Evolutionary conservation across 768 basidiomycete species (phyloP), one percentile per base, ranked within the genome.

Genomic region (Arthromyces matolae): DNA sequence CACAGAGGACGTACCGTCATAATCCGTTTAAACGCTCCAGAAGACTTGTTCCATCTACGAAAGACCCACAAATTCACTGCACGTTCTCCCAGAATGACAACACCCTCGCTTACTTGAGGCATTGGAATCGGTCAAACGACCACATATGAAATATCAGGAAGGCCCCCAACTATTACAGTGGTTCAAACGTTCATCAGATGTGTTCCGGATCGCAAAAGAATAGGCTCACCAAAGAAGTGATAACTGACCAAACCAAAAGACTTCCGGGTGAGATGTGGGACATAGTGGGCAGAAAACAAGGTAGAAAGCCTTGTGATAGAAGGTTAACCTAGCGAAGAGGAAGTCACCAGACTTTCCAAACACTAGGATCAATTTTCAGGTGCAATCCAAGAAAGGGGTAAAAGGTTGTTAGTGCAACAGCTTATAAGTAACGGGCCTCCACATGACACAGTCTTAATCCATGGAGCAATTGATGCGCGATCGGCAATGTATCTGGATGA

Each of bases 11-110:
- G 46, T 50, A 89, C 88, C 29, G 86, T 91, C 89, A 92, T 91
- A 60, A 91, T 59, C 22, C 90, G 80, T 64, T 89, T 91, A 69
- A 91, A 91, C 3, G 84, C 77, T n/a, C 86, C 86, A 13, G 81
- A 76, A 49, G 79, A 64, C 3, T 77, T 77, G 57, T 83, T 79
- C 85, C 86, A 89, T 61, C 86, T 88, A 50, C 20, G n/a, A 38
- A 45, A 28, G 49, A 29, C 20, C 27, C 8, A 14, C 24, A 33
- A 27, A 10, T 36, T 18, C 18, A 24, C 20, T 42, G 42, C 20
- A 39, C 23, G 24, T 8, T 14, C 13, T 14, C 35, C 19, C 22
- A 32, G 6, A 34, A 28, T 14, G 6, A 35, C 20, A 38, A 29
- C 18, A 3, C 4, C 3, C 9, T 24, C 7, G 59, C 77, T 53